Evolutionary conservation across 202 grass and related monocot species (phyloP).

Genomic region (Cymbopogon flexuosus): DNA sequence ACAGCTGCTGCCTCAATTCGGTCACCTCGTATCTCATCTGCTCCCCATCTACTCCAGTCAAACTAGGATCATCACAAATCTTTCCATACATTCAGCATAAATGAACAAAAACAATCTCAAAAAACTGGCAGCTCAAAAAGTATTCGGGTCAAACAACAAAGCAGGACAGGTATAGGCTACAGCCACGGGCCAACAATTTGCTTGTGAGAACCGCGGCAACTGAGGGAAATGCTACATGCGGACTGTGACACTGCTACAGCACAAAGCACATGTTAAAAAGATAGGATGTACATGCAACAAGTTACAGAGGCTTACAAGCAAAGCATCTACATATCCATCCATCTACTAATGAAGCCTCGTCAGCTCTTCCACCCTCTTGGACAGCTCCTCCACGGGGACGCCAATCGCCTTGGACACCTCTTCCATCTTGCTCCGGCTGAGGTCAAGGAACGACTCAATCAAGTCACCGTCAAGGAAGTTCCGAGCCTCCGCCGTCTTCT

Average conservation of each 20-base stretch:
- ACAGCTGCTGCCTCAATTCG: no score
- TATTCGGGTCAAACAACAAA: neutral
- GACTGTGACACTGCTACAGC: neutral
- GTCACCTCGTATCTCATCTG: no score
- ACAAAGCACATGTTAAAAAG: neutral
- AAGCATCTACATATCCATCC: neutral
- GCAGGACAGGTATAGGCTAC: neutral
- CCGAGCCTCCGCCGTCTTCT: conserved; percentile 62
- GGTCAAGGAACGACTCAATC: conserved; percentile 94
- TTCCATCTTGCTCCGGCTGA: conserved; percentile 76
- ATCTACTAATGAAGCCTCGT: conserved; percentile 73
- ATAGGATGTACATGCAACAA: conserved; percentile 28
- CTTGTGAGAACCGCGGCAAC: neutral
- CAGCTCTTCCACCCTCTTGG: conserved; percentile 89
- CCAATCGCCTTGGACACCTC: conserved; percentile 70
- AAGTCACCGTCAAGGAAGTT: conserved; percentile 92
- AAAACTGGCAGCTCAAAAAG: neutral
- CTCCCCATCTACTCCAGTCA: no score
- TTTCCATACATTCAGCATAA: neutral
- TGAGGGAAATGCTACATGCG: neutral
- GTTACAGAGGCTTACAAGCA: neutral
- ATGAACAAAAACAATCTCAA: neutral
- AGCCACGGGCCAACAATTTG: neutral
- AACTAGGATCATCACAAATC: no score
- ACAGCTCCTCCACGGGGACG: conserved; percentile 68